A percentile compares a stretch with the other conserved stretches of the same genome.
Evolutionary conservation across 2,329 filamentous ascomycete species (phyloP).

Genomic region (Xylariaceae sp.): DNA sequence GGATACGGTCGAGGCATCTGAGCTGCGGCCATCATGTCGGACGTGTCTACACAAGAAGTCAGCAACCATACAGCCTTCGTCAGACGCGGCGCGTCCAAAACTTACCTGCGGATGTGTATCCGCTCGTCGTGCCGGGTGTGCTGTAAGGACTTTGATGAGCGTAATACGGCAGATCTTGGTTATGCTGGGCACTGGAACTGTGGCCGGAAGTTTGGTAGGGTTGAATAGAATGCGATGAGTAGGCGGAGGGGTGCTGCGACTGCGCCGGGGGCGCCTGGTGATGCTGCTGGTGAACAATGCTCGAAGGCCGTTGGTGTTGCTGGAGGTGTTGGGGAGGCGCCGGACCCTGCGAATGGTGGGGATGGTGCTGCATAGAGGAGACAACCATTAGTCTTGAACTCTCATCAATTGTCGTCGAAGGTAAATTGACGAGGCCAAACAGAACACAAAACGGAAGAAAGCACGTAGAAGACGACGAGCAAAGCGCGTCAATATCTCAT

Average conservation of each 20-base stretch:
- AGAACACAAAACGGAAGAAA: conserved; percentile 36
- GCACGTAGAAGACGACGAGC: conserved; percentile 31
- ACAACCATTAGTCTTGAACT: conserved; percentile 54
- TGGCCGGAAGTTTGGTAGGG: conserved; percentile 68
- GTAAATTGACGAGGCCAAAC: conserved; percentile 28
- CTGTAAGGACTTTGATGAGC: conserved; percentile 80
- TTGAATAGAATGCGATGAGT: conserved; percentile 65
- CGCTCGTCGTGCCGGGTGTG: conserved; percentile 74
- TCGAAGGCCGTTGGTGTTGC: conserved; percentile 64
- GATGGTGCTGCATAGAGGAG: conserved; percentile 71
- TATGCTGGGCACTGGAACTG: conserved; percentile 57
- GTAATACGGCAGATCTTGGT: conserved; percentile 72
- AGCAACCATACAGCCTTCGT: conserved; percentile 11
- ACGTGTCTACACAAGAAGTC: conserved; percentile 45
- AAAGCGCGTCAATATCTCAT: conserved; percentile 52
- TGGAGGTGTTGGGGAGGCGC: conserved; percentile 65
- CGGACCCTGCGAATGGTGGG: conserved; percentile 71
- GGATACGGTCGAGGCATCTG: conserved; percentile 78
- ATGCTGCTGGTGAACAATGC: conserved; percentile 72
- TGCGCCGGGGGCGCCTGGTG: conserved; percentile 62
- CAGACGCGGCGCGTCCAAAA: conserved; percentile 26
- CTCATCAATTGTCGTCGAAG: conserved; percentile 3
- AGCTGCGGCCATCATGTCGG: conserved; percentile 66
- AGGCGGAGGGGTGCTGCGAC: conserved; percentile 62
- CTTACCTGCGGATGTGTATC: conserved; percentile 85